These are phyloP conservation scores for Sinapis alba DNA, from an alignment of 441 rosid genomes.

Conservation along the genomic window DNA sequence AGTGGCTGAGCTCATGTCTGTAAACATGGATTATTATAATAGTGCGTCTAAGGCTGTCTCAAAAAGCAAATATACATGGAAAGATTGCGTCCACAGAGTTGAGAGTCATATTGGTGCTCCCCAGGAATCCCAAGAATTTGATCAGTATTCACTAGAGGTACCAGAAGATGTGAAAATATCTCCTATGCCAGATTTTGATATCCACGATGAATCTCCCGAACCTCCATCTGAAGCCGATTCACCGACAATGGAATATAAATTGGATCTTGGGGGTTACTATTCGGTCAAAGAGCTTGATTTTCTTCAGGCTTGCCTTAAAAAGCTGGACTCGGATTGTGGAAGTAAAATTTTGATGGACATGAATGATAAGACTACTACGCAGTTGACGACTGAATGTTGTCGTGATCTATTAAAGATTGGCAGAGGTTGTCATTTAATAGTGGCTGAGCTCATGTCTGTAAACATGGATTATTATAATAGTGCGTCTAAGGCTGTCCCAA, in stretches of 20 bases:
- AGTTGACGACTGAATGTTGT: not conserved
- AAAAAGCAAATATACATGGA: not conserved
- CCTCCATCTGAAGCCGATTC: conserved; percentile 4
- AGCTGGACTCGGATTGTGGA: not conserved
- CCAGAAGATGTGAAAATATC: conserved; percentile 24
- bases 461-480: not conserved
- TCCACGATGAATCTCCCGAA: conserved; percentile 1
- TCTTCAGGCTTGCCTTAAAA: not conserved
- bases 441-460: not conserved
- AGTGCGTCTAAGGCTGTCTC: not conserved
- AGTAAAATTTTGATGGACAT: not conserved
- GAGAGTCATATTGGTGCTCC: not conserved
- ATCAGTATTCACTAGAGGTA: conserved; percentile 3
- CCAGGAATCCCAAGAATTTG: conserved; percentile 7
- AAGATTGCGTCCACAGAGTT: not conserved
- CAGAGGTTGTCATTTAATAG: not conserved
- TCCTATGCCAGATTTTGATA: conserved; percentile 7
- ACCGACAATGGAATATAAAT: no score
- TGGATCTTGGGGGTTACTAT: no score
- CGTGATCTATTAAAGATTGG: not conserved
- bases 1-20: not conserved
- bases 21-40: not conserved
- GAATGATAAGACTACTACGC: not conserved
- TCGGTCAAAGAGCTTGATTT: not conserved
- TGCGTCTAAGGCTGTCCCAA: not conserved